Conservation (phyloP, 1,139 yeast genomes). For the Scheffersomyces titani region DNA sequence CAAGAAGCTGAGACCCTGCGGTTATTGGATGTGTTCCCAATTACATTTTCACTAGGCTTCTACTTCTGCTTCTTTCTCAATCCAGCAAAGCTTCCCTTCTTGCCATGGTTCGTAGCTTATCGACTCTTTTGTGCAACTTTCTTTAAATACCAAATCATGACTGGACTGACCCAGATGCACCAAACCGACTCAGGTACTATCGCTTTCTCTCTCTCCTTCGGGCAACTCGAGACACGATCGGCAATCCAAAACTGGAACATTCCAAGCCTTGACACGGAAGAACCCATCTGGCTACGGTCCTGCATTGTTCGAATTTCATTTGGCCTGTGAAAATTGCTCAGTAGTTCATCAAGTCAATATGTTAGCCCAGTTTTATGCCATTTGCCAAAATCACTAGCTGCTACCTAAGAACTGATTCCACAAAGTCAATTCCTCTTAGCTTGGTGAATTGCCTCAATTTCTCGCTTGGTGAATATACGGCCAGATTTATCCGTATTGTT, state of each 20-base stretch:
- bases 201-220: neutral
- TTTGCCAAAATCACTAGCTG: neutral
- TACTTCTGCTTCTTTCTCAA: neutral
- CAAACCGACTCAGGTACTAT: neutral
- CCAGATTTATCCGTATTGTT: slow-evolving; percentile 9
- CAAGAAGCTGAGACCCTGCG: too few relatives aligned
- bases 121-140: too few relatives aligned
- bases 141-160: too few relatives aligned
- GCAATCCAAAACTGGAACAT: neutral
- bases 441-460: slow-evolving; percentile 4
- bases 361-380: neutral
- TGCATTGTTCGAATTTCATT: neutral
- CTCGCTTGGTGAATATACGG: slow-evolving; percentile 6
- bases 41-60: too few relatives aligned
- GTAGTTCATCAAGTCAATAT: neutral
- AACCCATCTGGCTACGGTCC: neutral
- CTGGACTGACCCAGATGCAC: neutral
- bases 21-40: too few relatives aligned
- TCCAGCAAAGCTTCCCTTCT: too few relatives aligned
- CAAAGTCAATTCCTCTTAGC: neutral
- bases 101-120: too few relatives aligned
- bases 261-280: neutral
- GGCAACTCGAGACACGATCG: neutral
- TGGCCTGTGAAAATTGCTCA: neutral
- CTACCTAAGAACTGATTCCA: neutral